phyloP scores from a whole-genome alignment of 352 stramenopile genomes.

The Porosira glacialis region DNA sequence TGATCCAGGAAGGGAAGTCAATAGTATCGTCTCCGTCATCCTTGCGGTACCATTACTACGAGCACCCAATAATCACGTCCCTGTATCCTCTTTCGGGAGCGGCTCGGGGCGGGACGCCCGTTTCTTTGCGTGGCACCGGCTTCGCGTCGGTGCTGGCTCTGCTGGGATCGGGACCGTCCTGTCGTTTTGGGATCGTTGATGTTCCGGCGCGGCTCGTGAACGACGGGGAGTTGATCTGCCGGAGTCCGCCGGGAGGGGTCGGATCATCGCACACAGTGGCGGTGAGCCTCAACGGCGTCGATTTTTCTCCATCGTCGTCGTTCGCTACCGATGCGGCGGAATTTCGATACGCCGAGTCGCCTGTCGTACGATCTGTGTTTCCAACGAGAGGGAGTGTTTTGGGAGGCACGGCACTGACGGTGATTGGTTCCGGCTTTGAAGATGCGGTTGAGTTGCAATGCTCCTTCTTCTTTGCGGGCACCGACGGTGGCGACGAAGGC shows the following conservation, averaged over 20 bases:
- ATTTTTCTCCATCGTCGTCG: constrained; percentile 32
- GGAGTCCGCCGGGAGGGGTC: constrained; percentile 21
- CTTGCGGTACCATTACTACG: constrained; percentile 81
- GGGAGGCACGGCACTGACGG: constrained; percentile 56
- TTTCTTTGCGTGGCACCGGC: constrained; percentile 38
- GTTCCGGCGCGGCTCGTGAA: constrained; percentile 29
- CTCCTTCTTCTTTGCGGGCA: no score
- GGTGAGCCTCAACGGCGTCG: constrained; percentile 38
- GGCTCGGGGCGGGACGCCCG: constrained; percentile 42
- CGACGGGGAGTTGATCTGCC: constrained; percentile 33
- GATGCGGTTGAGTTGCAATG: constrained; percentile 44
- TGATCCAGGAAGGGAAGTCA: constrained; percentile 86
- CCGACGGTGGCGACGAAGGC: no score
- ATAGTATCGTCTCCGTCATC: constrained; percentile 83
- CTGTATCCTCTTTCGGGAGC: constrained; percentile 43
- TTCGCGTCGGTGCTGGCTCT: constrained; percentile 40
- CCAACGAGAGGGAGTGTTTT: constrained; percentile 39
- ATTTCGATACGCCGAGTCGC: constrained; percentile 29
- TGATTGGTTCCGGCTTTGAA: constrained; percentile 56
- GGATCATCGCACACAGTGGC: constrained; percentile 28
- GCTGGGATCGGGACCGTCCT: no score
- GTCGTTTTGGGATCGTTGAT: constrained; percentile 38
- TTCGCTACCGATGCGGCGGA: no score
- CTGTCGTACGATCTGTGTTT: constrained; percentile 33
- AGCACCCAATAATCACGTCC: constrained; percentile 33